Conservation (phyloP, 2,329 filamentous ascomycete species). For the Cephalotrichum gorgonifer region DNA sequence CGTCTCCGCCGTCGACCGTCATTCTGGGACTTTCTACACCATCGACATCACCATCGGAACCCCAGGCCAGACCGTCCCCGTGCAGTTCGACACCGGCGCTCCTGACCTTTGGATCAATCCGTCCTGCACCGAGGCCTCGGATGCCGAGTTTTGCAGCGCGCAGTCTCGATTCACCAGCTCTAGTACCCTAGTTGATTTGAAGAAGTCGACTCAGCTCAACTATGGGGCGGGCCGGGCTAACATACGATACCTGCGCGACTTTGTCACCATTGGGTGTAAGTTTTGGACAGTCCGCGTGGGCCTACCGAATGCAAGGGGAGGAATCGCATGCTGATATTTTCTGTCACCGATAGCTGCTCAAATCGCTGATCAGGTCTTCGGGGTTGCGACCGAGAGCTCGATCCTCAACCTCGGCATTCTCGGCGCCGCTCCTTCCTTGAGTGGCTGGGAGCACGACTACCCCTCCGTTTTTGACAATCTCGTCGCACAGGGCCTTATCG, state of each 20-base stretch:
- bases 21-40: slow-evolving; percentile 21
- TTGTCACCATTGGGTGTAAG: slow-evolving; percentile 21
- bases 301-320: neutral
- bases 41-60: slow-evolving; percentile 26
- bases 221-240: slow-evolving; percentile 19
- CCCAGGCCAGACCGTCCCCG: slow-evolving; percentile 23
- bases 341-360: slow-evolving; percentile 9
- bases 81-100: slow-evolving; percentile 30
- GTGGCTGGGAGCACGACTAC: slow-evolving; percentile 20
- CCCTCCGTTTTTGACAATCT: slow-evolving; percentile 18
- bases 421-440: slow-evolving; percentile 21
- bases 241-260: slow-evolving; percentile 17
- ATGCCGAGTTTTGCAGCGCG: slow-evolving; percentile 14
- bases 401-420: slow-evolving; percentile 20
- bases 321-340: slow-evolving; percentile 4
- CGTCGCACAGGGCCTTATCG: slow-evolving; percentile 14
- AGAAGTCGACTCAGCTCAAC: slow-evolving; percentile 10
- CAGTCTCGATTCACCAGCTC: slow-evolving; percentile 10
- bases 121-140: slow-evolving; percentile 14
- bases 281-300: neutral
- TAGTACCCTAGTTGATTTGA: slow-evolving; percentile 10
- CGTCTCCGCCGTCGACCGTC: neutral
- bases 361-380: slow-evolving; percentile 14
- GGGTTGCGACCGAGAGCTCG: slow-evolving; percentile 21
- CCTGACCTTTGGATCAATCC: slow-evolving; percentile 31